A percentile compares a stretch with the other conserved stretches of the same genome.
Conservation (phyloP, 441 rosid genomes). For the Metrosideros polymorpha region DNA sequence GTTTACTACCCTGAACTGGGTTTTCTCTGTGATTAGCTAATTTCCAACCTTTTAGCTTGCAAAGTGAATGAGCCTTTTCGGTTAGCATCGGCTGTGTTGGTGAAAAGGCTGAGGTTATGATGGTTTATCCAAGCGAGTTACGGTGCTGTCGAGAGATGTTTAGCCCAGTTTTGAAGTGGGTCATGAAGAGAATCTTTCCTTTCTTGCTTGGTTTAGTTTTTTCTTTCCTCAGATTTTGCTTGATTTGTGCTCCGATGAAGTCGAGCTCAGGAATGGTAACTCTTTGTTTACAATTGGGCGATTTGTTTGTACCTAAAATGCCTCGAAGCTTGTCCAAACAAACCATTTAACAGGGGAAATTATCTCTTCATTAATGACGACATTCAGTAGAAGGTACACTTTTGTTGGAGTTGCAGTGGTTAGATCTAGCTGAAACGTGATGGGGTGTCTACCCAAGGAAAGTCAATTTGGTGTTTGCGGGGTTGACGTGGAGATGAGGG, state of each 20-base stretch:
- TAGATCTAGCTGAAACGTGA: neutral
- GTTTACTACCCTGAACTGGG: neutral
- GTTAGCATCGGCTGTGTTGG: neutral
- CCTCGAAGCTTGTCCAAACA: neutral
- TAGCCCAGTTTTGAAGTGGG: neutral
- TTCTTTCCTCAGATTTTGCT: neutral
- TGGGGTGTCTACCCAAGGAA: neutral
- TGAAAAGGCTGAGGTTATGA: neutral
- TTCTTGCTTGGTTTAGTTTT: neutral
- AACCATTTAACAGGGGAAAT: neutral
- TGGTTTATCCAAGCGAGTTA: neutral
- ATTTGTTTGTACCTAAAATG: neutral
- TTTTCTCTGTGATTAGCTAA: neutral
- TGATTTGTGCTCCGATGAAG: neutral
- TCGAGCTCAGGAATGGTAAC: neutral
- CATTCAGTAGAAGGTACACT: neutral
- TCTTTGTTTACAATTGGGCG: neutral
- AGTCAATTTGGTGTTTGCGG: neutral
- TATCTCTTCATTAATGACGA: neutral
- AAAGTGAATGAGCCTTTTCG: neutral
- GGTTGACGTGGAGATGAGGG: neutral
- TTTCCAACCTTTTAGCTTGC: neutral
- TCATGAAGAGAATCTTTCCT: neutral
- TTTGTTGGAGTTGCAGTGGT: neutral
- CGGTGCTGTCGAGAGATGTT: neutral